phyloP scores from a whole-genome alignment of 2,329 filamentous ascomycete genomes.

The Stromatinia cepivora region DNA sequence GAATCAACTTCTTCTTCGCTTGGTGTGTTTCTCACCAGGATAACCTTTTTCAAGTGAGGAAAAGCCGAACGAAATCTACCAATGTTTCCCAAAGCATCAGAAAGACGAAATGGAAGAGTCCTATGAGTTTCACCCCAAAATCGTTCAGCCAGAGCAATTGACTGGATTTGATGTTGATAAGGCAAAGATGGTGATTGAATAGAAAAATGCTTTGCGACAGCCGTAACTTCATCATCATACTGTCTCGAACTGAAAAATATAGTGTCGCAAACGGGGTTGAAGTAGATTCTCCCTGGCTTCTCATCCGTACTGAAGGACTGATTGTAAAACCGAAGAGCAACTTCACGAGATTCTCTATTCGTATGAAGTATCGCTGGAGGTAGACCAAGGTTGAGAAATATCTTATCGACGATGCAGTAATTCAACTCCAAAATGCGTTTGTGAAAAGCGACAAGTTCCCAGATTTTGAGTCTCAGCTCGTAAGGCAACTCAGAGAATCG shows the following conservation, averaged over 20 bases:
- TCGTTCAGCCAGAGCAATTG: constrained; percentile 13
- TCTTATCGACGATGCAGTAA: constrained; percentile 16
- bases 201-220: constrained; percentile 21
- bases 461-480: constrained; percentile 14
- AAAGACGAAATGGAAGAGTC: constrained; percentile 17
- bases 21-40: constrained; percentile 11
- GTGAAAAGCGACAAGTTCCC: constrained; percentile 5
- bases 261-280: constrained; percentile 22
- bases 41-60: constrained; percentile 14
- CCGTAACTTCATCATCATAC: constrained; percentile 21
- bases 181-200: neutral
- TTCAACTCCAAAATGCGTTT: constrained; percentile 20
- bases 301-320: constrained; percentile 22
- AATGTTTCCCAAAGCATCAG: constrained; percentile 8
- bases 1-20: constrained; percentile 19
- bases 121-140: neutral
- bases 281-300: constrained; percentile 20
- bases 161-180: constrained; percentile 22
- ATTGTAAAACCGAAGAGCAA: constrained; percentile 16
- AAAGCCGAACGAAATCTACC: constrained; percentile 1
- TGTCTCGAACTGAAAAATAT: constrained; percentile 23
- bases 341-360: constrained; percentile 23
- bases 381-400: constrained; percentile 7
- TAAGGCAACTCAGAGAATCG: neutral
- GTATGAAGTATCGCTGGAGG: constrained; percentile 23